A percentile compares a stretch with the other conserved stretches of the same genome.
Conservation (phyloP, 2,329 filamentous ascomycete species). For the Leptodontidium sp. region DNA sequence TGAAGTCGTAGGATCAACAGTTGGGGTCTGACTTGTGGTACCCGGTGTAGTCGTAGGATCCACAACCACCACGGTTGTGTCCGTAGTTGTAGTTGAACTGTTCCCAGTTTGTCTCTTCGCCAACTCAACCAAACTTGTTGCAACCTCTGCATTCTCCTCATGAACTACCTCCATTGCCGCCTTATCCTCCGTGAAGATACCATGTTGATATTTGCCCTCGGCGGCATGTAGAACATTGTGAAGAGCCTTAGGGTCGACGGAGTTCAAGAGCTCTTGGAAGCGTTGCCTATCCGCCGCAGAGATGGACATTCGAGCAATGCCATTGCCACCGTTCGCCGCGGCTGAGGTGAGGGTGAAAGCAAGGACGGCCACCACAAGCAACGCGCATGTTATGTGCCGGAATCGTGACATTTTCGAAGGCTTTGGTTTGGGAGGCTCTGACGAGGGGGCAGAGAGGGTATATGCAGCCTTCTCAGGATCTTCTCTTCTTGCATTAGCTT, state of each 20-base stretch:
- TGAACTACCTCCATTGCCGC: conserved; percentile 70
- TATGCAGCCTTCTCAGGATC: conserved; percentile 21
- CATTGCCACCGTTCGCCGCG: neutral
- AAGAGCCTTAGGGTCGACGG: conserved; percentile 65
- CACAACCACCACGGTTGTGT: conserved; percentile 23
- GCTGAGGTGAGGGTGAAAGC: conserved; percentile 1
- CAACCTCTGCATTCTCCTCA: conserved; percentile 66
- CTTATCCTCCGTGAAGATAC: conserved; percentile 71
- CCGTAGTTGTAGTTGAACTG: conserved; percentile 31
- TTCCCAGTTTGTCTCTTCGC: conserved; percentile 63
- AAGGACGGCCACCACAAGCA: conserved; percentile 7
- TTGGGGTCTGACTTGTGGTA: conserved; percentile 20
- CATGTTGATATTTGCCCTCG: conserved; percentile 70
- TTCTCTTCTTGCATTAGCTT: conserved; percentile 17
- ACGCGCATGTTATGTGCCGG: neutral
- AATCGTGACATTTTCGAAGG: conserved; percentile 10
- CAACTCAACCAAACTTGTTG: conserved; percentile 68
- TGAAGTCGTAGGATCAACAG: conserved; percentile 7
- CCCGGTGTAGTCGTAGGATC: conserved; percentile 23
- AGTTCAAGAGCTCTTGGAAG: conserved; percentile 64
- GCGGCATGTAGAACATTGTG: conserved; percentile 72
- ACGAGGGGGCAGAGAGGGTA: conserved; percentile 5
- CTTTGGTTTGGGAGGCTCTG: neutral
- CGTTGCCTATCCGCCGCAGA: conserved; percentile 42
- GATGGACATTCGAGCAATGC: conserved; percentile 11